phyloP scores from a whole-genome alignment of 176 grass and related monocot species.

The Ampelocalamus luodianensis region DNA sequence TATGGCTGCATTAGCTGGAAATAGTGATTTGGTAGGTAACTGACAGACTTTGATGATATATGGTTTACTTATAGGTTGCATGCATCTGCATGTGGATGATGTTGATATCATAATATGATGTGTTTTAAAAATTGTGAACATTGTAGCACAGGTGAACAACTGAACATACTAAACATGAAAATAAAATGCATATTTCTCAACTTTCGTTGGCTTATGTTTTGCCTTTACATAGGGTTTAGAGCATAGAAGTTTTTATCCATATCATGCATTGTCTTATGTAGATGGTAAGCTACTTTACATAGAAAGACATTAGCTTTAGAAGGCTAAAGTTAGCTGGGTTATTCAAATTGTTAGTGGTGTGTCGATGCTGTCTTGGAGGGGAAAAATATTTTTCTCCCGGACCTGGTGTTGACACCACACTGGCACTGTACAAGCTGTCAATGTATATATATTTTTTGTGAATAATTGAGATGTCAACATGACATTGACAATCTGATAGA shows the following conservation, averaged over 20 bases:
- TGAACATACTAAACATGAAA: not conserved
- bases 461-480: not conserved
- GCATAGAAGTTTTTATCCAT: not conserved
- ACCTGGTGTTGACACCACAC: not conserved
- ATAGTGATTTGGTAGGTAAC: conserved; percentile 10
- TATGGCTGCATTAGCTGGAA: not conserved
- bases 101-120: not conserved
- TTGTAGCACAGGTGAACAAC: not conserved
- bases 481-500: not conserved
- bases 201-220: not conserved
- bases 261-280: not conserved
- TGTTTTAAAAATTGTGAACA: not conserved
- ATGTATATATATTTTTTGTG: not conserved
- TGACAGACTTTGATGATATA: not conserved
- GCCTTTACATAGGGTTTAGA: not conserved
- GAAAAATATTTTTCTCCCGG: not conserved
- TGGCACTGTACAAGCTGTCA: not conserved
- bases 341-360: not conserved
- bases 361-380: not conserved
- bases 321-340: not conserved
- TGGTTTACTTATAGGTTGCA: not conserved
- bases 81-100: not conserved
- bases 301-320: not conserved
- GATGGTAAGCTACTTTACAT: not conserved
- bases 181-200: not conserved